Percentiles rank a stretch among this genome's conserved stretches.
These are phyloP conservation scores for Chrysopogon serrulatus DNA, from an alignment of 176 grass and related monocot species.

Conservation along the genomic window DNA sequence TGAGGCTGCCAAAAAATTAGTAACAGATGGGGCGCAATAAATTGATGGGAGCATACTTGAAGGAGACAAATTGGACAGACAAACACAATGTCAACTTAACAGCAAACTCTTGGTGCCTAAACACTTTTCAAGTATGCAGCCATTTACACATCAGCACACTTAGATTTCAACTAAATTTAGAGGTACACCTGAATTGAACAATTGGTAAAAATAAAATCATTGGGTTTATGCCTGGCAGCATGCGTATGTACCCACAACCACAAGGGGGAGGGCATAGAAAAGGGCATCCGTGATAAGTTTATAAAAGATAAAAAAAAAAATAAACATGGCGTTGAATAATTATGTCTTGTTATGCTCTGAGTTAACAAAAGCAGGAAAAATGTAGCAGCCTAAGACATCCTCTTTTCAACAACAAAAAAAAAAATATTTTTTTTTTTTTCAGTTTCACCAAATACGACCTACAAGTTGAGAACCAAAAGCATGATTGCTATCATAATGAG, in stretches of 20 bases:
- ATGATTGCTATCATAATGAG: background rate
- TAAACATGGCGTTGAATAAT: background rate
- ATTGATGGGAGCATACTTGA: background rate
- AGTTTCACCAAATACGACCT: background rate
- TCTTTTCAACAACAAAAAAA: background rate
- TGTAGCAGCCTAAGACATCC: background rate
- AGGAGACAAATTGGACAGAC: background rate
- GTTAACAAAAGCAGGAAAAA: background rate
- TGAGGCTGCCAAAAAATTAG: background rate
- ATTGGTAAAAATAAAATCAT: background rate
- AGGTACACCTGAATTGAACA: background rate
- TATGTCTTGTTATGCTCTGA: background rate
- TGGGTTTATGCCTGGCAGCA: background rate
- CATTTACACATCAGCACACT: background rate
- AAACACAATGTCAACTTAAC: background rate
- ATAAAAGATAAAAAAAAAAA: background rate
- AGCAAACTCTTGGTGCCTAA: background rate
- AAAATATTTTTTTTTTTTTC: background rate
- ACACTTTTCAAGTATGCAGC: background rate
- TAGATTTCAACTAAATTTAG: background rate
- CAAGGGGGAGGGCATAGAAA: background rate
- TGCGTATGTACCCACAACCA: background rate
- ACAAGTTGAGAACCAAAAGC: background rate
- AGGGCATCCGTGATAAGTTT: background rate
- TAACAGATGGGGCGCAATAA: background rate